Evolutionary conservation across 1,139 yeast species (phyloP).

Genomic region (Candida sanyaensis): DNA sequence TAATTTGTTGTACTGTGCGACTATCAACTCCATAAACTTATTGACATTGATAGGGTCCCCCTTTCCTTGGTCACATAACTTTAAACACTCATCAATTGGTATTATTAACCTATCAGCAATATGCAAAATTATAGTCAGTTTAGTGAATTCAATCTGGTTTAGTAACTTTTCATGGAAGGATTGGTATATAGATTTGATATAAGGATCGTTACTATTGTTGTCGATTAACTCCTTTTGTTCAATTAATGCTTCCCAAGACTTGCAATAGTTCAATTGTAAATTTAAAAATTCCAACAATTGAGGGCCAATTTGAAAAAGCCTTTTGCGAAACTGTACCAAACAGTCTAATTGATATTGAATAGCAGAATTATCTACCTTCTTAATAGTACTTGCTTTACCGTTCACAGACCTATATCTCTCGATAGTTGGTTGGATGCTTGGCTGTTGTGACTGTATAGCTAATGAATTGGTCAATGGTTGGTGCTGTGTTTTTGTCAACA

Average conservation of each 20-base stretch:
- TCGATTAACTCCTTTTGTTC: background rate
- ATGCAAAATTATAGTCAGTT: constrained; percentile 11
- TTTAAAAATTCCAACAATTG: constrained; percentile 13
- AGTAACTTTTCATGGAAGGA: constrained; percentile 12
- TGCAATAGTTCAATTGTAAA: constrained; percentile 14
- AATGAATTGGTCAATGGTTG: constrained; percentile 1
- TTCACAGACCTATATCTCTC: constrained; percentile 5
- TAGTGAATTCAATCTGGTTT: constrained; percentile 13
- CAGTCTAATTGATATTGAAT: constrained; percentile 13
- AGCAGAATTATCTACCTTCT: constrained; percentile 6
- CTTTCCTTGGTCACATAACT: constrained; percentile 9
- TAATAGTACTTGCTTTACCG: background rate
- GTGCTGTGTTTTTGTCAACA: background rate
- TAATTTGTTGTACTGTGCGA: constrained; percentile 14
- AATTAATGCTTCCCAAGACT: constrained; percentile 12
- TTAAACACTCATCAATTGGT: constrained; percentile 16
- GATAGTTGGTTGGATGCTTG: constrained; percentile 6
- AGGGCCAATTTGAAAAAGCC: constrained; percentile 12
- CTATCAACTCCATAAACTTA: constrained; percentile 15
- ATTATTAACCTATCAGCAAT: constrained; percentile 11
- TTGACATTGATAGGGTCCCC: constrained; percentile 9
- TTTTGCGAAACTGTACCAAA: constrained; percentile 9
- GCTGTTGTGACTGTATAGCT: background rate
- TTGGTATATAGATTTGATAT: constrained; percentile 11
- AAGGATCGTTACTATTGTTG: background rate